A percentile compares a stretch with the other conserved stretches of the same genome.
These are phyloP conservation scores for Endocladia muricata DNA, from an alignment of 31 red algal genomes.

Conservation along the genomic window DNA sequence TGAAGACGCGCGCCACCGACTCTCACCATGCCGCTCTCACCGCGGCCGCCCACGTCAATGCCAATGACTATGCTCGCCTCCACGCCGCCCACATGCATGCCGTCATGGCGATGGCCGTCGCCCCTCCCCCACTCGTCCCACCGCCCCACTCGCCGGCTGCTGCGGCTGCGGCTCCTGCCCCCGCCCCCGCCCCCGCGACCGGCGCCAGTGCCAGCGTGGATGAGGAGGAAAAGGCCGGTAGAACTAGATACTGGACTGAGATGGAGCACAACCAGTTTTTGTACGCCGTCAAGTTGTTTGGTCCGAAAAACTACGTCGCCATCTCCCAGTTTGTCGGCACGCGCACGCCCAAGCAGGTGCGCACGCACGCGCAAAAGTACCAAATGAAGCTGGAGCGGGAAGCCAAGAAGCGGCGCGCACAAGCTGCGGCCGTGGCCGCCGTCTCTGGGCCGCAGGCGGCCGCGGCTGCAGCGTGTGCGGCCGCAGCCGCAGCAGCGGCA, in stretches of 20 bases:
- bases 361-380: conserved; percentile 88
- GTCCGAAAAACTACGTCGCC: conserved; percentile 82
- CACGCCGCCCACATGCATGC: conserved; percentile 54
- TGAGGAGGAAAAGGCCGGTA: conserved; percentile 44
- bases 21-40: conserved; percentile 19
- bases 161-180: background rate
- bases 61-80: conserved; percentile 39
- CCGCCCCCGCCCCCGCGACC: background rate
- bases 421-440: conserved; percentile 21
- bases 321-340: conserved; percentile 73
- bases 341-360: conserved; percentile 79
- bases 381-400: conserved; percentile 78
- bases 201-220: conserved; percentile 4
- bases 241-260: conserved; percentile 80
- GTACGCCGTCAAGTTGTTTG: conserved; percentile 68
- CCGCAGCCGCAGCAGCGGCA: no score
- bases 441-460: no score
- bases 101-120: conserved; percentile 30
- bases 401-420: conserved; percentile 61
- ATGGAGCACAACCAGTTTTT: conserved; percentile 86
- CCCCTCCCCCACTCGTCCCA: conserved; percentile 2
- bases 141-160: background rate
- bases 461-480: background rate
- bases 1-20: conserved; percentile 27
- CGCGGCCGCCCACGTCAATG: conserved; percentile 1